Percentiles rank a stretch among this genome's conserved stretches.
phyloP scores from a whole-genome alignment of 1,284 basidiomycete genomes.

The Austroboletus niveus region DNA sequence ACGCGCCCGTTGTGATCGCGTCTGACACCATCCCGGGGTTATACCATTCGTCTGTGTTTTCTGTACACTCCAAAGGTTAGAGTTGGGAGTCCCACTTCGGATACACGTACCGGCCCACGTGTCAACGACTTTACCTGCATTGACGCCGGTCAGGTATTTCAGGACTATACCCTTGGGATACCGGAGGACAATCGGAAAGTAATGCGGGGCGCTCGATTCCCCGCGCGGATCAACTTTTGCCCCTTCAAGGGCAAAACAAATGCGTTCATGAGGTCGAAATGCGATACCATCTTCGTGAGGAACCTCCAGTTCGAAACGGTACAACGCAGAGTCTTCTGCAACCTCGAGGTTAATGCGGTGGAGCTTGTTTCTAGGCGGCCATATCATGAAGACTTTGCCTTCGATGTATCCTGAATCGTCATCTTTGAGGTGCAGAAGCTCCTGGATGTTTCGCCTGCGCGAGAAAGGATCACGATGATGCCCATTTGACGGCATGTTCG shows the following conservation, averaged over 20 bases:
- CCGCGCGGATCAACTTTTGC: slow-evolving; percentile 26
- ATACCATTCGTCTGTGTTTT: slow-evolving; percentile 29
- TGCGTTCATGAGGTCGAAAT: slow-evolving; percentile 36
- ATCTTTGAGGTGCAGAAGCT: slow-evolving; percentile 16
- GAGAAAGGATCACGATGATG: slow-evolving; percentile 17
- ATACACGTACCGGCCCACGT: slow-evolving; percentile 40
- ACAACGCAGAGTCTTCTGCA: slow-evolving; percentile 13
- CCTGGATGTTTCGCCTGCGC: slow-evolving; percentile 22
- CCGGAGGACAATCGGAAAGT: slow-evolving; percentile 36
- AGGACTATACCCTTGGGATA: slow-evolving; percentile 41
- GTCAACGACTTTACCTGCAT: slow-evolving; percentile 32
- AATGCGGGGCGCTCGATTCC: slow-evolving; percentile 30
- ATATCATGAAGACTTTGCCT: slow-evolving; percentile 44
- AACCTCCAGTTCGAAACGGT: slow-evolving; percentile 40
- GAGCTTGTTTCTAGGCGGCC: slow-evolving; percentile 31
- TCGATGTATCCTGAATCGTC: slow-evolving; percentile 37
- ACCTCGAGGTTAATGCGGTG: slow-evolving; percentile 30
- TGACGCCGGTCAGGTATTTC: slow-evolving; percentile 31
- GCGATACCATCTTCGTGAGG: slow-evolving; percentile 29
- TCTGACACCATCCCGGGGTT: slow-evolving; percentile 17
- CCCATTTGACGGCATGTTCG: not conserved
- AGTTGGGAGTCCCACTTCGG: not conserved
- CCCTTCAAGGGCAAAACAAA: slow-evolving; percentile 46
- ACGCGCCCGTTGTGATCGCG: slow-evolving; percentile 5
- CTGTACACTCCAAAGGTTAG: slow-evolving; percentile 9